These are phyloP conservation scores for Scutellaria barbata DNA, from an alignment of 257 asterid species.

Conservation along the genomic window DNA sequence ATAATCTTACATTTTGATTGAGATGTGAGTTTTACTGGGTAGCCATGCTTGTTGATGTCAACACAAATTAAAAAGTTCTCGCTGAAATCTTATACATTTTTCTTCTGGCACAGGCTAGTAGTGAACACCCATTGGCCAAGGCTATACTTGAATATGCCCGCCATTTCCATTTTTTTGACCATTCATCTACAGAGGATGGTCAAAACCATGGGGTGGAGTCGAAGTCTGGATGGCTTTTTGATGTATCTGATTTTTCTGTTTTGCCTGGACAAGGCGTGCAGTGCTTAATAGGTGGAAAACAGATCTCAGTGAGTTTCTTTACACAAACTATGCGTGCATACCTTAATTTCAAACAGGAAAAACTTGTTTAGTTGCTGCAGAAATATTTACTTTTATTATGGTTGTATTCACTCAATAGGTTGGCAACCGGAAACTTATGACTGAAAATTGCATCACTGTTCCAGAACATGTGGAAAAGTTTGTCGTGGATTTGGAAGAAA, in stretches of 20 bases:
- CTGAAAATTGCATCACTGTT: constrained; percentile 57
- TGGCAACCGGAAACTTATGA: constrained; percentile 84
- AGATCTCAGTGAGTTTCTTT: constrained; percentile 62
- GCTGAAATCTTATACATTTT: background rate
- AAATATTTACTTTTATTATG: constrained; percentile 13
- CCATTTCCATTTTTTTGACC: constrained; percentile 87
- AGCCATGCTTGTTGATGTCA: constrained; percentile 3
- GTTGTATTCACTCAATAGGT: constrained; percentile 49
- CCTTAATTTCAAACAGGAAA: too few relatives aligned
- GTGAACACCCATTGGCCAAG: constrained; percentile 91
- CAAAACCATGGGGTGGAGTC: constrained; percentile 47
- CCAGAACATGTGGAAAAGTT: constrained; percentile 66
- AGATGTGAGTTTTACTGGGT: background rate
- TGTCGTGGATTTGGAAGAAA: constrained; percentile 83
- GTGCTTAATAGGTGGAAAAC: constrained; percentile 68
- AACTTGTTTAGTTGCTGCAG: background rate
- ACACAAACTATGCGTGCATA: background rate
- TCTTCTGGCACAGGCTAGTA: constrained; percentile 65
- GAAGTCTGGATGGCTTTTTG: constrained; percentile 81
- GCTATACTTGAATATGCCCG: constrained; percentile 85
- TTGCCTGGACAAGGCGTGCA: constrained; percentile 90
- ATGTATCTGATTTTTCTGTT: constrained; percentile 71
- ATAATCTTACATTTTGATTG: background rate
- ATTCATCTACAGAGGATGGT: constrained; percentile 46
- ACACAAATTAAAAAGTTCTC: background rate